Percentiles rank a stretch among this genome's conserved stretches.
Conservation (phyloP, 2,329 filamentous ascomycete species). For the Penicillium sp. region DNA sequence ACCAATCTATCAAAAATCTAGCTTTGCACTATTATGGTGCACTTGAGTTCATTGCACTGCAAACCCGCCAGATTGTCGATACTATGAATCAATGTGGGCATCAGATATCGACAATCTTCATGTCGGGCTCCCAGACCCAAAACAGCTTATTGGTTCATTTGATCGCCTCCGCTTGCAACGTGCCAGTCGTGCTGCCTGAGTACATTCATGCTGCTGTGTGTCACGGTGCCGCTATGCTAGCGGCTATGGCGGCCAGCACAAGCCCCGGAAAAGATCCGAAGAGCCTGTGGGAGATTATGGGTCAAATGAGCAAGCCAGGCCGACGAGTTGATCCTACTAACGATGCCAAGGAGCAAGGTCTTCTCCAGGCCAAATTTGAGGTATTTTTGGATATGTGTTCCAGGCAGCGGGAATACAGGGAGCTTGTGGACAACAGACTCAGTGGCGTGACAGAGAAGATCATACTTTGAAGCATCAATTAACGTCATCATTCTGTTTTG, state of each 20-base stretch:
- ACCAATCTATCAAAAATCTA: constrained; percentile 83
- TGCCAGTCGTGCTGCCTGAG: constrained; percentile 87
- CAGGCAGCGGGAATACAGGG: constrained; percentile 75
- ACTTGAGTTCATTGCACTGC: constrained; percentile 97
- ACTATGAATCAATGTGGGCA: constrained; percentile 87
- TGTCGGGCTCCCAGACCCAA: constrained; percentile 94
- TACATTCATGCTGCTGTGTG: constrained; percentile 93
- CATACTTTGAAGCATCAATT: no score
- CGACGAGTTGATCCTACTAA: constrained; percentile 72
- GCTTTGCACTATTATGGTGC: constrained; percentile 93
- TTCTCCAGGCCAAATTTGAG: neutral
- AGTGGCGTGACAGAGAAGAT: neutral
- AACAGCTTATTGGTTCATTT: constrained; percentile 87
- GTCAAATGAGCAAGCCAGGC: constrained; percentile 87
- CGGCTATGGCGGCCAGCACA: constrained; percentile 84
- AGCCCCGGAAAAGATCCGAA: constrained; percentile 73
- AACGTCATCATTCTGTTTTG: no score
- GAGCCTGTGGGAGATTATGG: constrained; percentile 90
- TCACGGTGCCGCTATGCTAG: constrained; percentile 94
- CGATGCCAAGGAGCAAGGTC: constrained; percentile 42
- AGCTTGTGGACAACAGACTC: constrained; percentile 35
- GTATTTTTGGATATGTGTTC: constrained; percentile 25
- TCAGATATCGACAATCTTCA: constrained; percentile 85
- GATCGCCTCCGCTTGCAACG: constrained; percentile 80
- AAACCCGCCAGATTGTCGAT: constrained; percentile 92